Evolutionary conservation across 495 filamentous ascomycete genomes (phyloP).

Genomic region (Lentithecium fluviatile): DNA sequence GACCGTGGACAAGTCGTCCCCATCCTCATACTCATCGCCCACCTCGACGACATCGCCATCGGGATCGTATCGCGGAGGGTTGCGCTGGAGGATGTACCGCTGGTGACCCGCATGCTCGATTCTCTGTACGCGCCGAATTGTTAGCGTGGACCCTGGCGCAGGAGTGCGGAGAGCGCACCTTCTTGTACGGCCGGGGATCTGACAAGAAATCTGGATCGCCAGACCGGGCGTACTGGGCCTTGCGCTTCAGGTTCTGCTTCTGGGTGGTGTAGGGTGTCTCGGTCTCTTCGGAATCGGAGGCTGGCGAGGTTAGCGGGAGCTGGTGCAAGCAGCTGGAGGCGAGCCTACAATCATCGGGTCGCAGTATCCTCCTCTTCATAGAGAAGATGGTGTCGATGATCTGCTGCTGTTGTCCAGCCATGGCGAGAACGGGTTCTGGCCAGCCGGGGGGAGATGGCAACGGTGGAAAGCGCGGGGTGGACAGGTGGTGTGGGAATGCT

Average conservation of each 20-base stretch:
- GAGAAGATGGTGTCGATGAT: conserved; percentile 71
- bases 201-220: conserved; percentile 68
- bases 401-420: conserved; percentile 69
- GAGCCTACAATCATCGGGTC: conserved; percentile 40
- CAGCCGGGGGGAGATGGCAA: conserved; percentile 10
- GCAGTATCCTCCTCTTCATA: conserved; percentile 67
- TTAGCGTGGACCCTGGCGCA: conserved; percentile 11
- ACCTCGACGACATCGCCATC: conserved; percentile 78
- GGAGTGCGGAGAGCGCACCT: conserved; percentile 53
- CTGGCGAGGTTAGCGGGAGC: conserved; percentile 47
- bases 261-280: conserved; percentile 76
- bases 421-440: conserved; percentile 44
- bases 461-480: conserved; percentile 9
- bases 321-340: conserved; percentile 14
- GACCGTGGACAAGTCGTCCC: conserved; percentile 65
- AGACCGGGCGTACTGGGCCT: conserved; percentile 74
- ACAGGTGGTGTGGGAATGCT: not conserved
- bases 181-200: conserved; percentile 78
- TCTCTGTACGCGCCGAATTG: conserved; percentile 51
- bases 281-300: conserved; percentile 81
- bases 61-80: conserved; percentile 72
- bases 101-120: conserved; percentile 82
- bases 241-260: conserved; percentile 85
- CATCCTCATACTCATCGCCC: conserved; percentile 76
- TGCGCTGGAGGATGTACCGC: conserved; percentile 77